phyloP scores from a whole-genome alignment of 495 filamentous ascomycete species.

The Talaromyces borbonicus region DNA sequence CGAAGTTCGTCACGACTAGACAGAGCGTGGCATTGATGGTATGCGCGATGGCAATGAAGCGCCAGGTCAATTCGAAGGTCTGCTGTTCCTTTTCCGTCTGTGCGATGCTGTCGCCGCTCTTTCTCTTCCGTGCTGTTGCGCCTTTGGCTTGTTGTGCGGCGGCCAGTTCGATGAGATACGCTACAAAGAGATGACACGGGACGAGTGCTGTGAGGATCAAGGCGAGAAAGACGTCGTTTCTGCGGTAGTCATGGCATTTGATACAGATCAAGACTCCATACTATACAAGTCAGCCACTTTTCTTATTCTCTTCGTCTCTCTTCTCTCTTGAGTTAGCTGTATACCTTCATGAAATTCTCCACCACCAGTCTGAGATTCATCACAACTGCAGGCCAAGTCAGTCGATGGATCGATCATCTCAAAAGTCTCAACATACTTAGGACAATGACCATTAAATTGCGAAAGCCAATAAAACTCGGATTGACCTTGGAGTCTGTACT shows the following conservation, averaged over 20 bases:
- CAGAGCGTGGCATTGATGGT: conserved; percentile 74
- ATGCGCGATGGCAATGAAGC: conserved; percentile 64
- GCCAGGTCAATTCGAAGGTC: conserved; percentile 64
- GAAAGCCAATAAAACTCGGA: conserved; percentile 85
- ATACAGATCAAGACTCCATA: conserved; percentile 93
- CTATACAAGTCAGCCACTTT: conserved; percentile 37
- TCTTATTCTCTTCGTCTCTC: too few relatives aligned
- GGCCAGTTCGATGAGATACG: conserved; percentile 74
- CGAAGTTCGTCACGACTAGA: conserved; percentile 65
- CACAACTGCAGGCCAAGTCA: conserved; percentile 50
- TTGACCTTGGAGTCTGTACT: conserved; percentile 65
- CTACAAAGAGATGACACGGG: conserved; percentile 80
- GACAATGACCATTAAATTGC: conserved; percentile 93
- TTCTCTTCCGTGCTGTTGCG: conserved; percentile 52
- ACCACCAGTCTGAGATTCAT: conserved; percentile 89
- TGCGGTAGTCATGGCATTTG: conserved; percentile 77
- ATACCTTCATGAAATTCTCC: conserved; percentile 95
- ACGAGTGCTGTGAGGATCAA: conserved; percentile 71
- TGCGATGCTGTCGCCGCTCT: conserved; percentile 41
- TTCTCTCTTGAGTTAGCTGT: too few relatives aligned
- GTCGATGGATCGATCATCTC: neutral
- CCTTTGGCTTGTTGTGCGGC: conserved; percentile 67
- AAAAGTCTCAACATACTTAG: conserved; percentile 45
- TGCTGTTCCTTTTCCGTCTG: conserved; percentile 37
- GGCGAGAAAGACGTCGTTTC: conserved; percentile 66